A percentile compares a stretch with the other conserved stretches of the same genome.
Evolutionary conservation across 805 yeast genomes (phyloP).

Genomic region (Gaillardinia entomophila): DNA sequence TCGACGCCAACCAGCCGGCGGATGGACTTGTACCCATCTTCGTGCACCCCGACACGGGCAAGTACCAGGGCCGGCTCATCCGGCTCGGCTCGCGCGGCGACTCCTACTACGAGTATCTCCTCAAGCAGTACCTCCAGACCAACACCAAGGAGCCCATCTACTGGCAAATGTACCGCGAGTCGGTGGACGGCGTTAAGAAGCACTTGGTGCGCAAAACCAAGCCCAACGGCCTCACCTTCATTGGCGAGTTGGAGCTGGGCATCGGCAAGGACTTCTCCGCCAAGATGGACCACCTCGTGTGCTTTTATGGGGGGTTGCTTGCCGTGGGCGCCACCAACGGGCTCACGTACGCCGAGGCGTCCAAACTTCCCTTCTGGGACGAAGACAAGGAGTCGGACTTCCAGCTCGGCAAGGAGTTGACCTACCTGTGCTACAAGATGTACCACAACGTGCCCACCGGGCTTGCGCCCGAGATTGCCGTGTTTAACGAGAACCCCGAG

Average conservation of each 20-base stretch:
- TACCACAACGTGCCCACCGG: slow-evolving; percentile 72
- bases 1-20: slow-evolving; percentile 58
- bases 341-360: slow-evolving; percentile 47
- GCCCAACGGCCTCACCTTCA: slow-evolving; percentile 59
- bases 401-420: slow-evolving; percentile 64
- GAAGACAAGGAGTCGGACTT: slow-evolving; percentile 56
- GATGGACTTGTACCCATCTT: slow-evolving; percentile 83
- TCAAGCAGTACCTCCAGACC: slow-evolving; percentile 83
- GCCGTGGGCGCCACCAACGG: slow-evolving; percentile 91
- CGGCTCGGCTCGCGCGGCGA: slow-evolving; percentile 91
- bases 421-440: slow-evolving; percentile 79
- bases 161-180: slow-evolving; percentile 67
- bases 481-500: slow-evolving; percentile 56
- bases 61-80: slow-evolving; percentile 57
- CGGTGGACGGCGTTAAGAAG: slow-evolving; percentile 71
- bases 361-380: slow-evolving; percentile 52
- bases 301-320: slow-evolving; percentile 84
- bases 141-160: slow-evolving; percentile 54
- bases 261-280: slow-evolving; percentile 51
- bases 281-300: slow-evolving; percentile 90
- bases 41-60: slow-evolving; percentile 69
- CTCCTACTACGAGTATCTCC: slow-evolving; percentile 83
- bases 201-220: slow-evolving; percentile 54
- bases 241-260: slow-evolving; percentile 77
- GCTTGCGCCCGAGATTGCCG: slow-evolving; percentile 82